Evolutionary conservation across 1,284 basidiomycete species (phyloP).

Genomic region (Cryptococcus sp.): DNA sequence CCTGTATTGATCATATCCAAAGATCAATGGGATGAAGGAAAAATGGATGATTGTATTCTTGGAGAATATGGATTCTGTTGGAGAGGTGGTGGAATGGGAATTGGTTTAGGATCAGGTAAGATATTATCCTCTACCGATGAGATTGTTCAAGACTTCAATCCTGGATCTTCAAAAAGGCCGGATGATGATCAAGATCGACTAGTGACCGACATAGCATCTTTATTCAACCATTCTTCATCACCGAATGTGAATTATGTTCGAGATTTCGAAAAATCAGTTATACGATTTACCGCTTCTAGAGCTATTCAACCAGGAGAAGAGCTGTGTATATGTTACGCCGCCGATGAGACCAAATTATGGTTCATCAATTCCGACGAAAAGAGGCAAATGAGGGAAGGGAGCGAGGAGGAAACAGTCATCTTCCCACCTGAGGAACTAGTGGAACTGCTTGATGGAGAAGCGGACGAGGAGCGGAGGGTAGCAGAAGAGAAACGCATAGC

Average conservation of each 20-base stretch:
- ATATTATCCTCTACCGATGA: constrained; percentile 7
- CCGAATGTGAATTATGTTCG: constrained; percentile 48
- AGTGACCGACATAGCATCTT: constrained; percentile 29
- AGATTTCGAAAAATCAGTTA: constrained; percentile 23
- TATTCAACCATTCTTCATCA: constrained; percentile 48
- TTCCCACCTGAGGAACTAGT: neutral
- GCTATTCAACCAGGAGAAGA: constrained; percentile 35
- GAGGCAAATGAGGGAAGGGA: neutral
- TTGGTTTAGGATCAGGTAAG: constrained; percentile 79
- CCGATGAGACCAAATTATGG: constrained; percentile 47
- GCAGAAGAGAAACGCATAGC: neutral
- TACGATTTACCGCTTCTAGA: constrained; percentile 34
- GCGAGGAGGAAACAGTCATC: constrained; percentile 3
- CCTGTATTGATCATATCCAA: constrained; percentile 76
- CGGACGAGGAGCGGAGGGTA: neutral
- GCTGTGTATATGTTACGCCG: constrained; percentile 44
- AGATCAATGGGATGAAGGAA: constrained; percentile 66
- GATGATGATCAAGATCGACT: neutral
- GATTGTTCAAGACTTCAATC: neutral
- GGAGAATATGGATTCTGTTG: constrained; percentile 85
- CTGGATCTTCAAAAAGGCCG: too few species aligned
- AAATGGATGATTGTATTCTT: constrained; percentile 60
- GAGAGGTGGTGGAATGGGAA: constrained; percentile 71
- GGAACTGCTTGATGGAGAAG: neutral
- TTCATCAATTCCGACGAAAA: constrained; percentile 14